A percentile compares a stretch with the other conserved stretches of the same genome.
Evolutionary conservation across 352 stramenopile species (phyloP).

Genomic region (Globisporangium splendens): DNA sequence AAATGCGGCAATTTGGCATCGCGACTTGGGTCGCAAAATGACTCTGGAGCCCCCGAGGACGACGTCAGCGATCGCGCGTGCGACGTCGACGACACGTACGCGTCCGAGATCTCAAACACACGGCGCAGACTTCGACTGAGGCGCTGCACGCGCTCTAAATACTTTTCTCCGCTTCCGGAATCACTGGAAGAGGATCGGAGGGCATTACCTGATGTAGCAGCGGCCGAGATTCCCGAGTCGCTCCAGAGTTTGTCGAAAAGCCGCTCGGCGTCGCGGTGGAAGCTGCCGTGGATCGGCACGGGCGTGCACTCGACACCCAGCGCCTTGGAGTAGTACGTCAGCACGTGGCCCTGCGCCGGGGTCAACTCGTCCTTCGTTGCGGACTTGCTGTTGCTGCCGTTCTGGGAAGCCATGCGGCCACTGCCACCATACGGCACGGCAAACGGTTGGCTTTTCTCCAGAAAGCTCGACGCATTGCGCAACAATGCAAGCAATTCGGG

Average conservation of each 20-base stretch:
- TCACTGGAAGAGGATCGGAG: not conserved
- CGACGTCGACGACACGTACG: constrained; percentile 76
- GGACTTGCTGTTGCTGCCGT: constrained; percentile 7
- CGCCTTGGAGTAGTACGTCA: constrained; percentile 80
- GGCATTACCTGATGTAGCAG: constrained; percentile 13
- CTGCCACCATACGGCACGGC: constrained; percentile 39
- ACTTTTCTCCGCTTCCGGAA: constrained; percentile 20
- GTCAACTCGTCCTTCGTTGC: constrained; percentile 39
- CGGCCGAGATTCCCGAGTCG: constrained; percentile 30
- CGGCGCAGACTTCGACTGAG: constrained; percentile 65
- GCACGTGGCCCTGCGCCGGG: constrained; percentile 60
- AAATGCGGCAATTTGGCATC: constrained; percentile 52
- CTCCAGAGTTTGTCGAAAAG: constrained; percentile 83
- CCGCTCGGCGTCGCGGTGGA: constrained; percentile 78
- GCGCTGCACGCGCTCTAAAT: constrained; percentile 58
- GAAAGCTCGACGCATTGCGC: constrained; percentile 45
- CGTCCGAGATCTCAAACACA: constrained; percentile 85
- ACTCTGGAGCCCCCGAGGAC: constrained; percentile 32
- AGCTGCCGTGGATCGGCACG: constrained; percentile 67
- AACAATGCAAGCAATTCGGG: constrained; percentile 63
- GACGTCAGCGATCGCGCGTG: constrained; percentile 42
- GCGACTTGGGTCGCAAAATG: constrained; percentile 52
- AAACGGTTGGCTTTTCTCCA: constrained; percentile 72
- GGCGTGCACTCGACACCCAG: constrained; percentile 67
- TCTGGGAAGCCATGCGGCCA: constrained; percentile 16